A percentile compares a stretch with the other conserved stretches of the same genome.
phyloP scores from a whole-genome alignment of 352 stramenopile species.

The Phytophthora citricola region DNA sequence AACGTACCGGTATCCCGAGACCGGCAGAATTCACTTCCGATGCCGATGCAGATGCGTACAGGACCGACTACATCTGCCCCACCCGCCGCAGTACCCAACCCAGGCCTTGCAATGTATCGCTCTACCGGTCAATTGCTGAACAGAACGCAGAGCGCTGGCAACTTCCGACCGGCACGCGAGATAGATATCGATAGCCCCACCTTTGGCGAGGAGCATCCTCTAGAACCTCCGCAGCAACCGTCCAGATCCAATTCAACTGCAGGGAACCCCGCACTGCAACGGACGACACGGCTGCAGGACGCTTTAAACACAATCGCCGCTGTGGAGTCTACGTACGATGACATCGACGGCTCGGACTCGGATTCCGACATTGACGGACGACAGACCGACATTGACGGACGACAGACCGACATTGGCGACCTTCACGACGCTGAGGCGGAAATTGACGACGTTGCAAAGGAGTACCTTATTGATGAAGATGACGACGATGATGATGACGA shows the following conservation, averaged over 20 bases:
- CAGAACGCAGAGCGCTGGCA: slow-evolving; percentile 48
- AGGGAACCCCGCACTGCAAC: slow-evolving; percentile 32
- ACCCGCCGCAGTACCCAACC: slow-evolving; percentile 20
- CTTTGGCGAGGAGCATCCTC: slow-evolving; percentile 19
- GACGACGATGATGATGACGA: slow-evolving; percentile 48
- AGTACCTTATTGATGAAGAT: slow-evolving; percentile 47
- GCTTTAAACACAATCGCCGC: slow-evolving; percentile 56
- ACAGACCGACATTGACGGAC: slow-evolving; percentile 51
- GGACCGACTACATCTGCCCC: slow-evolving; percentile 23
- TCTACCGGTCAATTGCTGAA: slow-evolving; percentile 45
- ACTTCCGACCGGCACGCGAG: slow-evolving; percentile 47
- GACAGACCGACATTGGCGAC: slow-evolving; percentile 52
- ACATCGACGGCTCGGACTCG: slow-evolving; percentile 50
- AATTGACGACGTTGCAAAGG: slow-evolving; percentile 29
- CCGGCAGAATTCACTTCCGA: slow-evolving; percentile 65
- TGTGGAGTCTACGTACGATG: slow-evolving; percentile 62
- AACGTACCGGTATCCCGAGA: slow-evolving; percentile 40
- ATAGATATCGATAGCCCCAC: slow-evolving; percentile 50
- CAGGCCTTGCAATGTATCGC: slow-evolving; percentile 45
- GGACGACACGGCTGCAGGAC: slow-evolving; percentile 46
- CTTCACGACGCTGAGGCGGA: slow-evolving; percentile 54
- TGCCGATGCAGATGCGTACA: slow-evolving; percentile 62
- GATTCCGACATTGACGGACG: slow-evolving; percentile 54
- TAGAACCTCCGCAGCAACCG: slow-evolving; percentile 25
- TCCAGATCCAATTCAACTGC: slow-evolving; percentile 33